These are phyloP conservation scores for Besnoitia besnoiti DNA, from an alignment of 169 alveolate species.

Conservation along the genomic window DNA sequence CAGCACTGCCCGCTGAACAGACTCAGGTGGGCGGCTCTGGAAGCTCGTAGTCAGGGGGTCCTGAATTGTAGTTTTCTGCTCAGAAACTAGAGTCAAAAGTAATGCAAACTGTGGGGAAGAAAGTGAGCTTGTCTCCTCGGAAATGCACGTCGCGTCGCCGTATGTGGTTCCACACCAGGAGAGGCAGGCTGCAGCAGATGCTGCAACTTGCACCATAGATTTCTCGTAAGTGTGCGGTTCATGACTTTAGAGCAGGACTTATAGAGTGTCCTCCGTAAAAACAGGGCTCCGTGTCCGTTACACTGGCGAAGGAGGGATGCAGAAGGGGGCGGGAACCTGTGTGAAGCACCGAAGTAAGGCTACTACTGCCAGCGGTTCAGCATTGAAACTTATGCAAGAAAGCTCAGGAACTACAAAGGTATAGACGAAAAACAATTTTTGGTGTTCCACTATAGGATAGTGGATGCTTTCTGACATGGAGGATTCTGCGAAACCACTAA, in stretches of 20 bases:
- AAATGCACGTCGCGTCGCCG: neutral
- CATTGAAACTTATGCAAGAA: neutral
- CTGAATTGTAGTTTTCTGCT: neutral
- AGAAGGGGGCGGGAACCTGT: constrained; percentile 8
- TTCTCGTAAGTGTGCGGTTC: constrained; percentile 38
- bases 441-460: neutral
- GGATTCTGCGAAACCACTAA: constrained; percentile 59
- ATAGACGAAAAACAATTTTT: neutral
- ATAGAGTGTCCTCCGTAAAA: no score
- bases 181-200: constrained; percentile 32
- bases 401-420: neutral
- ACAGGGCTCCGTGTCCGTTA: constrained; percentile 59
- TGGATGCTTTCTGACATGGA: neutral
- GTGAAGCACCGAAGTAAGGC: constrained; percentile 64
- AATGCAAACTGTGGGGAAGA: constrained; percentile 22
- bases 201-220: constrained; percentile 33
- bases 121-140: neutral
- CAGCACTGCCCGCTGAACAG: neutral
- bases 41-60: neutral
- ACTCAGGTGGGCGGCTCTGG: neutral
- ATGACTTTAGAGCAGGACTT: neutral
- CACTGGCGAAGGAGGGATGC: constrained; percentile 9
- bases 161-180: neutral
- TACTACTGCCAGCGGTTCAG: neutral
- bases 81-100: constrained; percentile 44